A percentile compares a stretch with the other conserved stretches of the same genome.
phyloP scores from a whole-genome alignment of 2,329 filamentous ascomycete species.

The Ophiostoma sp. region DNA sequence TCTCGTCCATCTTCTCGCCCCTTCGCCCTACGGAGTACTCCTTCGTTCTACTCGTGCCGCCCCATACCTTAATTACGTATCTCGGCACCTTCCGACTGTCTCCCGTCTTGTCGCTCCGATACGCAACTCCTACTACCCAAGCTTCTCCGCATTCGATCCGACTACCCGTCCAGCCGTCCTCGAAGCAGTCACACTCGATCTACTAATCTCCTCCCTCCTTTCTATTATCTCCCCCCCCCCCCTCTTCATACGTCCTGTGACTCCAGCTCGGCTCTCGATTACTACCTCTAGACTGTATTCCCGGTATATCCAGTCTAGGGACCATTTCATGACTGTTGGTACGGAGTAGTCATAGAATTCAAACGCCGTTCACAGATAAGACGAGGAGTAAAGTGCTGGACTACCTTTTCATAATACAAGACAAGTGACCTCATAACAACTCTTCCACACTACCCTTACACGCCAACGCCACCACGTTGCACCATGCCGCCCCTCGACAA shows the following conservation, averaged over 20 bases:
- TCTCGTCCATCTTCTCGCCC: too few species aligned
- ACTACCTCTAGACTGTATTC: neutral
- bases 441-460: neutral
- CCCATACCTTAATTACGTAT: neutral
- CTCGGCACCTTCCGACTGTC: neutral
- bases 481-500: constrained; percentile 2
- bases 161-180: neutral
- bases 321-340: neutral
- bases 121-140: neutral
- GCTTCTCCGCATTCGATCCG: constrained; percentile 3
- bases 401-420: neutral
- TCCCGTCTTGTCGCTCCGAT: constrained; percentile 6
- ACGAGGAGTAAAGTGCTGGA: too few species aligned
- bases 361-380: neutral
- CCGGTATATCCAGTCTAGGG: neutral
- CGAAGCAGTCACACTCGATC: neutral
- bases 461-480: too few species aligned
- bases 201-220: neutral
- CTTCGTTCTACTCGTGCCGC: too few species aligned
- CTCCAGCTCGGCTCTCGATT: too few species aligned
- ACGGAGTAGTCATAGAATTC: neutral
- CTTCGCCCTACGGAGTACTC: too few species aligned
- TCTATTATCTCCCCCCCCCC: neutral
- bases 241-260: too few species aligned
- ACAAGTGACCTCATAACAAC: neutral